Conservation (phyloP, 2,329 filamentous ascomycete species). For the Lasiodiplodia gonubiensis region DNA sequence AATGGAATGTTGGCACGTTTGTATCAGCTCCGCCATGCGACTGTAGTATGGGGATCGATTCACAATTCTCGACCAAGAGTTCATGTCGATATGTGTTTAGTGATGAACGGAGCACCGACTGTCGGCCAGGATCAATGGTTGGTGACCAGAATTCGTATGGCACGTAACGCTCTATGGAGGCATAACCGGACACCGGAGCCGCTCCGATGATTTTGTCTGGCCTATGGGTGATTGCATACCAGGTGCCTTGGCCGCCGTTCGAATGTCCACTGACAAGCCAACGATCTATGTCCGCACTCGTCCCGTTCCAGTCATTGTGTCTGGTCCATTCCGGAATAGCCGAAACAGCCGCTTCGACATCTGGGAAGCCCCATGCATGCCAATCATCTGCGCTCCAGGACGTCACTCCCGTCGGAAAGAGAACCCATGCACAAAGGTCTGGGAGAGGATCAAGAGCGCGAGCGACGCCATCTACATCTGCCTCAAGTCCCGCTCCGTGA, state of each 20-base stretch:
- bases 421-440: conserved; percentile 60
- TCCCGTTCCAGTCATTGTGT: conserved; percentile 55
- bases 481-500: conserved; percentile 64
- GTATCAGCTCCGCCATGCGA: conserved; percentile 64
- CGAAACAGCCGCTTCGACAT: conserved; percentile 59
- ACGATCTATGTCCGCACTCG: conserved; percentile 50
- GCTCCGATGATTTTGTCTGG: conserved; percentile 63
- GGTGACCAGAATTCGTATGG: conserved; percentile 62
- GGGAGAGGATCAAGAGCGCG: conserved; percentile 57
- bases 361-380: conserved; percentile 64
- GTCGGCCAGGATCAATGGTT: conserved; percentile 55
- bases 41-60: conserved; percentile 60
- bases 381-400: conserved; percentile 67
- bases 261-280: conserved; percentile 65
- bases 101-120: conserved; percentile 55
- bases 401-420: conserved; percentile 63
- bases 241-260: conserved; percentile 65
- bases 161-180: conserved; percentile 65
- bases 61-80: conserved; percentile 57
- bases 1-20: conserved; percentile 65
- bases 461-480: conserved; percentile 53
- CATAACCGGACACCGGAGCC: conserved; percentile 63
- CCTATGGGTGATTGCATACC: conserved; percentile 61
- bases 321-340: conserved; percentile 59
- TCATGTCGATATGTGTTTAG: conserved; percentile 62